These are phyloP conservation scores for Cyclaneusma minus DNA, from an alignment of 2,329 filamentous ascomycete genomes.

Conservation along the genomic window DNA sequence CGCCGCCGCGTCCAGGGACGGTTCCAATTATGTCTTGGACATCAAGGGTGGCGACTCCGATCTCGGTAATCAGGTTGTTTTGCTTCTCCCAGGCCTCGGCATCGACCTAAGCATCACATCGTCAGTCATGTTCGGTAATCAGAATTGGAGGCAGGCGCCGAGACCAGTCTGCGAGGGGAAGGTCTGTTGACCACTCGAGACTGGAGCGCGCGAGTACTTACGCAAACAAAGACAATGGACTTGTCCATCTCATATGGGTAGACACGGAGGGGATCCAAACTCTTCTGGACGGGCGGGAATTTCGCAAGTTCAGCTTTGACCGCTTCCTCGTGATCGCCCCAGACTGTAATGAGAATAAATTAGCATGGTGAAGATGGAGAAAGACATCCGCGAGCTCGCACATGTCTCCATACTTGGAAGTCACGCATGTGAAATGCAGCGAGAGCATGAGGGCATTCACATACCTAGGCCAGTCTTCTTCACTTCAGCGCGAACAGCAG, in stretches of 20 bases:
- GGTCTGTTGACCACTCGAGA: too few species aligned
- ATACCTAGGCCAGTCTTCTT: not conserved
- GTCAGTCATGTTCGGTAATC: too few species aligned
- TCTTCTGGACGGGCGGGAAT: conserved; percentile 8
- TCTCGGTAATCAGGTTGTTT: conserved; percentile 58
- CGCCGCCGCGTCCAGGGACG: conserved; percentile 43
- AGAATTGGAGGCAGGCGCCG: too few species aligned
- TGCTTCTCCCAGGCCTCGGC: conserved; percentile 65
- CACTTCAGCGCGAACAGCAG: conserved; percentile 2
- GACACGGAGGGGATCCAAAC: conserved; percentile 28
- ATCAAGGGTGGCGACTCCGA: conserved; percentile 73
- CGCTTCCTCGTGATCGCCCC: conserved; percentile 12
- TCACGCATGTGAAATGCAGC: not conserved
- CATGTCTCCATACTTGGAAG: not conserved
- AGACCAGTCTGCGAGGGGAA: too few species aligned
- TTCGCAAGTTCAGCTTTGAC: conserved; percentile 13
- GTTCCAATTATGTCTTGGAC: conserved; percentile 37
- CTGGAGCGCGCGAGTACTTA: too few species aligned
- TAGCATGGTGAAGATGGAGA: conserved; percentile 11
- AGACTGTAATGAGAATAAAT: conserved; percentile 12
- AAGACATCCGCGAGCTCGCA: not conserved
- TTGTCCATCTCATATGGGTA: conserved; percentile 31
- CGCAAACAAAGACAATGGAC: conserved; percentile 54
- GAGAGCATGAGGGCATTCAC: not conserved
- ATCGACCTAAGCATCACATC: too few species aligned